phyloP scores from a whole-genome alignment of 2,329 filamentous ascomycete species.

The Hyphodiscus sp. region DNA sequence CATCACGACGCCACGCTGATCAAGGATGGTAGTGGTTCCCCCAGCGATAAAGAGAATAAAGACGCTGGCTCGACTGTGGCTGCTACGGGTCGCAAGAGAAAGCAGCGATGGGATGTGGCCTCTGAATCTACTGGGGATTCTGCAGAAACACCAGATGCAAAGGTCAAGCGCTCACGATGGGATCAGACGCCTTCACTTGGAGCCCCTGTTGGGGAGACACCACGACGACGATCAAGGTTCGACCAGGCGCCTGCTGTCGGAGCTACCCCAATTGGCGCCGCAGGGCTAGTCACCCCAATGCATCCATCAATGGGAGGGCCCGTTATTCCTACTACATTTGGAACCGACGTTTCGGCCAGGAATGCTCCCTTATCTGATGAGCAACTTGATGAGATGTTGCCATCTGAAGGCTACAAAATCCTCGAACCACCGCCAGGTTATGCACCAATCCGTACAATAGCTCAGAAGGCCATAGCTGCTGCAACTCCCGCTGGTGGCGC shows the following conservation, averaged over 20 bases:
- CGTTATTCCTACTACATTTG: constrained; percentile 58
- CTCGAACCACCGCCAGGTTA: constrained; percentile 89
- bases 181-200: constrained; percentile 68
- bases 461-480: constrained; percentile 68
- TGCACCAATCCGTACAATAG: constrained; percentile 70
- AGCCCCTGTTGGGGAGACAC: constrained; percentile 46
- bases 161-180: constrained; percentile 71
- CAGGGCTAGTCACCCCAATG: constrained; percentile 71
- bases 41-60: constrained; percentile 61
- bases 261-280: constrained; percentile 67
- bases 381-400: constrained; percentile 86
- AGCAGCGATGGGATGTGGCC: constrained; percentile 88
- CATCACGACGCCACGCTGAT: constrained; percentile 66
- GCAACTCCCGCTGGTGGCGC: constrained; percentile 56
- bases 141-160: constrained; percentile 44
- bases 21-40: constrained; percentile 49
- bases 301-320: constrained; percentile 55
- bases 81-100: constrained; percentile 67
- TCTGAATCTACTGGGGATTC: constrained; percentile 50
- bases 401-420: constrained; percentile 87
- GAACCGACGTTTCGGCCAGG: constrained; percentile 71
- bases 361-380: constrained; percentile 86
- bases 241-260: constrained; percentile 68
- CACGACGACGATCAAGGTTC: constrained; percentile 81
- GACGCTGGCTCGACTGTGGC: constrained; percentile 63